Base-by-base conservation (phyloP, 176 grass and related monocot species). In the Thinopyrum elongatum region DNA sequence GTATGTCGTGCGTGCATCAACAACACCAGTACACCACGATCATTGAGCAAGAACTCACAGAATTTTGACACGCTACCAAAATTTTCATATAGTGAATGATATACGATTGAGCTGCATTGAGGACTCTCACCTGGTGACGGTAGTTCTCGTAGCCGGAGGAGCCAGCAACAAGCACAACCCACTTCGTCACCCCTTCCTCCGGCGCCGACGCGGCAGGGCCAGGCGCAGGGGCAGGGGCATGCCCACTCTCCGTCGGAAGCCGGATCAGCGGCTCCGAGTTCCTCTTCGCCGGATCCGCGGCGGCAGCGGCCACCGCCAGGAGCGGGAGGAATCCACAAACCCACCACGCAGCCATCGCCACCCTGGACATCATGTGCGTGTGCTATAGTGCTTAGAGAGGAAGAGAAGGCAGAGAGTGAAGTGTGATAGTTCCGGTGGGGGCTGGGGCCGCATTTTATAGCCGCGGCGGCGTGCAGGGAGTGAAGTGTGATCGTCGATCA, bases 101-200 rank as follows among this genome's bases (percentile, higher is more conserved):
- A 19, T 29, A 26, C 9, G n/a, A n/a, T n/a, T n/a, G n/a, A 35
- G 16, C n/a, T 4, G 67, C 66, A 64, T 79, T 39, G 57, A 74
- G 21, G 26, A 38, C 1, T 26, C 33, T 66, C 62, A 95, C 97
- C 97, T 98, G 94, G 30, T 98, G 97, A 76, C 97, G 82, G 80
- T 98, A 95, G 85, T 98, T 98, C 21, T 82, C 90, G 64, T 89
- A 98, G 64, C 97, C 92, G 57, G 70, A 83, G 60, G 97, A 98
- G n/a, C 96, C 96, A 15, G 93, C 93, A 28, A 98, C 86, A 64
- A 98, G 97, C 76, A 98, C 86, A 28, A 92, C 97, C 97, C 97
- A 98, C 86, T 30, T 92, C 9, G 92, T 95, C 62, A 79, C 93
- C 64, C 10, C 78, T 9, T 85, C 78, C 16, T 38, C 91, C 13